Evolutionary conservation across 139 green algal species (phyloP), one percentile per base, ranked within the genome.

Genomic region (Nannochloris sp.): DNA sequence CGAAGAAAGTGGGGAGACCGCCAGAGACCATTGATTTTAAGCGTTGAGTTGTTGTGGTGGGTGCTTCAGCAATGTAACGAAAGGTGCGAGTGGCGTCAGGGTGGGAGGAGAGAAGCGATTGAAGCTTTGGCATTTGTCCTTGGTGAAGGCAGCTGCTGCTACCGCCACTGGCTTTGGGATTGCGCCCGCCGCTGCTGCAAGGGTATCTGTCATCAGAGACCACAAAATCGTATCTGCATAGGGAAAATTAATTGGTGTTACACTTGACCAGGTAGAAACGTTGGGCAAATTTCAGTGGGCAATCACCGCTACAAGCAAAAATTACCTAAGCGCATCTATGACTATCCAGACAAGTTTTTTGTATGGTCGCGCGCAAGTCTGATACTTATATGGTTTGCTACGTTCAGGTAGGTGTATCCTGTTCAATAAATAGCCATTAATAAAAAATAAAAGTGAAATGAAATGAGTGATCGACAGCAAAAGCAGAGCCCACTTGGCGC

Each of bases 1-100:
- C 93, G 32, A 98, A 74, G 46, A 98, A 98, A 2, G 92, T 96
- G 4, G 93, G 93, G 36, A 98, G 70, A 10, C 86, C 79, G 10
- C 92, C 92, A 23, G 85, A 90, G 12, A 87, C 64, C 24, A 92
- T 67, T 10, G 71, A 80, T 48, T 95, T 96, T 8, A 97, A 67
- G 3, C 89, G 68, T 77, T 93, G 91, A 72, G 89, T 88, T 27
- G 92, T 97, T 33, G 89, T 94, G 29, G 92, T 97, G 25, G 92
- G 92, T 1, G 92, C 83, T 59, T 97, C 90, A 3, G 90, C 90
- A 24, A 95, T 70, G 55, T 97, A 97, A 13, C 69, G 68, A 51
- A 65, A 72, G 19, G 35, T 35, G 47, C 19, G 19, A 7, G 56
- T 32, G 24, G 25, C n/a, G 8, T 23, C 37, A 19, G n/a, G 23